Evolutionary conservation across 805 yeast genomes (phyloP).

Genomic region (Teunomyces funiuensis): DNA sequence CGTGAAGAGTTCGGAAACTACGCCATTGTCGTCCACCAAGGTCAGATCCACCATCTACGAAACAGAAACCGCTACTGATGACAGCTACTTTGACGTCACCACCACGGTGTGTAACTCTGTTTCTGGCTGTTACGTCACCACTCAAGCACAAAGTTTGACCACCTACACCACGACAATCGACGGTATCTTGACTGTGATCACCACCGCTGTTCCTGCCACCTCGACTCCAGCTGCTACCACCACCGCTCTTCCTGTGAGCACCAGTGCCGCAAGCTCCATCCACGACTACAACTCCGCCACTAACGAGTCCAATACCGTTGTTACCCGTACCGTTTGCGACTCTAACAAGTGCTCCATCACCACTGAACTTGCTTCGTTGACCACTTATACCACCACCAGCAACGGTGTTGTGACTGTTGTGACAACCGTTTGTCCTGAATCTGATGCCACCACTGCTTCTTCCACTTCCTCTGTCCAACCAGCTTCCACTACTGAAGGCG

Average conservation of each 20-base stretch:
- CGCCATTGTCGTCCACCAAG: conserved; percentile 5
- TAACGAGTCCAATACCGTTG: conserved; percentile 17
- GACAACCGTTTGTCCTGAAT: conserved; percentile 18
- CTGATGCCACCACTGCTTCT: background rate
- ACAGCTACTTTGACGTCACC: conserved; percentile 16
- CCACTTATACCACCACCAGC: conserved; percentile 37
- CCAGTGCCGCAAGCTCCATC: conserved; percentile 1
- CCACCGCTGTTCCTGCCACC: conserved; percentile 29
- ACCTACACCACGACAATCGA: conserved; percentile 39
- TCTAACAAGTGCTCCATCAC: conserved; percentile 25
- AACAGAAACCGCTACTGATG: conserved; percentile 24
- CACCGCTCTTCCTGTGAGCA: background rate
- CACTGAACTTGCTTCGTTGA: conserved; percentile 28
- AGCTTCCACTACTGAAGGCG: conserved; percentile 1
- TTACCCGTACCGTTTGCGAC: conserved; percentile 31
- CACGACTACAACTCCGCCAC: conserved; percentile 11
- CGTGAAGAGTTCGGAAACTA: background rate
- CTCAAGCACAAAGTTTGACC: conserved; percentile 29
- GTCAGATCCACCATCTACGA: conserved; percentile 19
- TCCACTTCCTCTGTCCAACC: conserved; percentile 4
- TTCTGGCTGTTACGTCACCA: conserved; percentile 34
- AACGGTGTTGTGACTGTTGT: conserved; percentile 35
- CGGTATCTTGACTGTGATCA: conserved; percentile 40
- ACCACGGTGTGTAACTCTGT: conserved; percentile 33
- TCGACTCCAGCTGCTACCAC: conserved; percentile 4